These are phyloP conservation scores for Porogramme epimiltina DNA, from an alignment of 1,284 basidiomycete genomes.

Conservation along the genomic window DNA sequence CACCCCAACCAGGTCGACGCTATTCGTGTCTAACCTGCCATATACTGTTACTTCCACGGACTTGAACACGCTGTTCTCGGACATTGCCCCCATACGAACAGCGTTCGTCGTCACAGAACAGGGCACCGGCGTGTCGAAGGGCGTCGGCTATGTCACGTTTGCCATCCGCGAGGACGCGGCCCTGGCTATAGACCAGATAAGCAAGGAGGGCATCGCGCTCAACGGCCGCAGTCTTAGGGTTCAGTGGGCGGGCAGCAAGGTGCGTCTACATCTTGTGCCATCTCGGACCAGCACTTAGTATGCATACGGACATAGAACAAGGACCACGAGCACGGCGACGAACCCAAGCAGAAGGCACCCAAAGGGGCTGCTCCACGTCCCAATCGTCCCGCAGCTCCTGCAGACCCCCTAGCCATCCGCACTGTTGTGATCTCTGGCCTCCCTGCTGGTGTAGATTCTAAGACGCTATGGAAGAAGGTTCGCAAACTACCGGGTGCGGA, in stretches of 20 bases:
- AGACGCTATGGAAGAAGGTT: constrained; percentile 86
- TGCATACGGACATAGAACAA: constrained; percentile 22
- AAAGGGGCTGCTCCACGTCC: constrained; percentile 33
- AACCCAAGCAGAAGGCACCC: constrained; percentile 38
- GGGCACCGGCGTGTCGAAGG: constrained; percentile 85
- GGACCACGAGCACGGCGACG: constrained; percentile 35
- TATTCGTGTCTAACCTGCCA: constrained; percentile 85
- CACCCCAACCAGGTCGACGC: constrained; percentile 53
- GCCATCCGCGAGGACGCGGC: constrained; percentile 89
- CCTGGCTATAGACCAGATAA: constrained; percentile 64
- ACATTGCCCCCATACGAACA: constrained; percentile 90
- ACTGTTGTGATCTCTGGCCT: constrained; percentile 82
- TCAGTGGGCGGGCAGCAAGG: constrained; percentile 82
- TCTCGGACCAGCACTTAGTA: not conserved
- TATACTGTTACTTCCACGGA: constrained; percentile 91
- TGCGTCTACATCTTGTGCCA: constrained; percentile 32
- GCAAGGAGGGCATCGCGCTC: constrained; percentile 55
- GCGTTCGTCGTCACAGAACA: constrained; percentile 92
- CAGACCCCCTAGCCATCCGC: constrained; percentile 79
- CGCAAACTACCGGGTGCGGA: constrained; percentile 77
- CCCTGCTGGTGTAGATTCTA: constrained; percentile 68
- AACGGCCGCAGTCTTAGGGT: constrained; percentile 74
- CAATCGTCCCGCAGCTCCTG: constrained; percentile 38
- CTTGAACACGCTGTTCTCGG: constrained; percentile 91
- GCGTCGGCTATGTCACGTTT: constrained; percentile 98